These are phyloP conservation scores for Adansonia grandidieri DNA, from an alignment of 441 rosid genomes.

Conservation along the genomic window DNA sequence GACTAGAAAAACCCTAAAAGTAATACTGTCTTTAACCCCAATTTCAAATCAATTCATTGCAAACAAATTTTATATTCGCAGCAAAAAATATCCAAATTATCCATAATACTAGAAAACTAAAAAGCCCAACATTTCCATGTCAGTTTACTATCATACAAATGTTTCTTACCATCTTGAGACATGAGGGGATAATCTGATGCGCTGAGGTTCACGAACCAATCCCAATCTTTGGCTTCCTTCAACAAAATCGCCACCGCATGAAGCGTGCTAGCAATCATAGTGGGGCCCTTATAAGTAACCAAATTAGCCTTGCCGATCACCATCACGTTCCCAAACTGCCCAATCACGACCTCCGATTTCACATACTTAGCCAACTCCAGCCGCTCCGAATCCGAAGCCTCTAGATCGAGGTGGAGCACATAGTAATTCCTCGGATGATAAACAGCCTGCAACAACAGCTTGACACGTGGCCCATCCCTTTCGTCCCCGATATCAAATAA, in stretches of 20 bases:
- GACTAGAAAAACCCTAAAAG: no score
- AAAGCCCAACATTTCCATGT: not conserved
- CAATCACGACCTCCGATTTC: conserved; percentile 57
- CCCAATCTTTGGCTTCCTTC: conserved; percentile 72
- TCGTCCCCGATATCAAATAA: conserved; percentile 73
- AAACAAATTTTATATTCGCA: not conserved
- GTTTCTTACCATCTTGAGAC: conserved; percentile 75
- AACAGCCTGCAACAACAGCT: conserved; percentile 64
- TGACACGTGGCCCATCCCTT: conserved; percentile 66
- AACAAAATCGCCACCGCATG: conserved; percentile 69
- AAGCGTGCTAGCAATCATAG: conserved; percentile 72
- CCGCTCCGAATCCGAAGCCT: conserved; percentile 73
- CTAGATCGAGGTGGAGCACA: conserved; percentile 76
- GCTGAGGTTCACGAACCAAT: conserved; percentile 84
- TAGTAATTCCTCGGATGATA: conserved; percentile 83
- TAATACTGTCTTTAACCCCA: not conserved
- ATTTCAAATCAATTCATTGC: not conserved
- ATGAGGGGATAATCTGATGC: conserved; percentile 82
- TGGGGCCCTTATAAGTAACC: conserved; percentile 81
- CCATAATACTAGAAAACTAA: not conserved
- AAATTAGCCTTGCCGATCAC: conserved; percentile 78
- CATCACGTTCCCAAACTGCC: conserved; percentile 75
- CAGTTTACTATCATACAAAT: not conserved
- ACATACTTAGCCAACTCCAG: conserved; percentile 74
- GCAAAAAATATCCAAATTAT: not conserved